These are phyloP conservation scores for Cavenderia fasciculata DNA, from an alignment of 78 protist genomes.

Conservation along the genomic window DNA sequence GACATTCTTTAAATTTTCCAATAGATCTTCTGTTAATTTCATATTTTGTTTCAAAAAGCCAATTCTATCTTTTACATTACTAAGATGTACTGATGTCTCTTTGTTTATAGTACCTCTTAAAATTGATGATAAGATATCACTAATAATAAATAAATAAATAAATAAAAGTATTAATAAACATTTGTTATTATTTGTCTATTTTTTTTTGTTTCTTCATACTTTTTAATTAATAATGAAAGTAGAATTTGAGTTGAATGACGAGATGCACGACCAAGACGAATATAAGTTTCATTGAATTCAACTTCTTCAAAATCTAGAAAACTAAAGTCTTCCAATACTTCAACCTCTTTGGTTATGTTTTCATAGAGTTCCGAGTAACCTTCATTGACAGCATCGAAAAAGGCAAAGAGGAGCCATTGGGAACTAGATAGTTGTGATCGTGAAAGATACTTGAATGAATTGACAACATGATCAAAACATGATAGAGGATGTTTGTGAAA, in stretches of 20 bases:
- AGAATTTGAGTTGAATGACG: conserved; percentile 43
- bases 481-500: conserved; percentile 29
- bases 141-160: not conserved
- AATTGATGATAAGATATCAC: conserved; percentile 63
- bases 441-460: conserved; percentile 34
- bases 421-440: not conserved
- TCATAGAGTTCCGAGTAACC: not conserved
- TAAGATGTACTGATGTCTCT: conserved; percentile 16
- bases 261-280: conserved; percentile 52
- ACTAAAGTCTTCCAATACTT: conserved; percentile 37
- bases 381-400: conserved; percentile 53
- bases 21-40: conserved; percentile 37
- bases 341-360: conserved; percentile 4
- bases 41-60: conserved; percentile 37
- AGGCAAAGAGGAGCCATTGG: conserved; percentile 30
- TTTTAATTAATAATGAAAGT: conserved; percentile 48
- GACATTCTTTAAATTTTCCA: conserved; percentile 39
- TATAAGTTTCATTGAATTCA: conserved; percentile 25
- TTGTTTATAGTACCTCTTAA: conserved; percentile 14
- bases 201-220: not conserved
- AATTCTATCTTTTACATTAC: conserved; percentile 49
- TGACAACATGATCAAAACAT: conserved; percentile 24
- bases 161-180: not conserved
- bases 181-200: not conserved
- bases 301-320: not conserved